Percentiles rank a stretch among this genome's conserved stretches.
These are phyloP conservation scores for Poterioochromonas sp. DNA, from an alignment of 352 stramenopile genomes.

Conservation along the genomic window DNA sequence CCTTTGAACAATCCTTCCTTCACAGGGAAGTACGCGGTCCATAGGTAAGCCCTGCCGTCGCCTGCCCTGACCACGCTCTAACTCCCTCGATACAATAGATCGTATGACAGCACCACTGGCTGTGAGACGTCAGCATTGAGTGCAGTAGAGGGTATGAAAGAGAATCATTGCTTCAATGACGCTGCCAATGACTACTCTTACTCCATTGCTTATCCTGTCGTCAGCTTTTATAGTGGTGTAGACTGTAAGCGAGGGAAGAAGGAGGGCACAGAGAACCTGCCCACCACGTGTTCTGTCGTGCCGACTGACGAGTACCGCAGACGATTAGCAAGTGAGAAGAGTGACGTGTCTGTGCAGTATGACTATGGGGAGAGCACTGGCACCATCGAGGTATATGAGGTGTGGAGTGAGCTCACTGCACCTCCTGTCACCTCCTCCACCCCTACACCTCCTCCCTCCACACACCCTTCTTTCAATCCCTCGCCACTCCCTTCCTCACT, in stretches of 20 bases:
- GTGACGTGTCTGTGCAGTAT: neutral
- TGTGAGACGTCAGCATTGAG: neutral
- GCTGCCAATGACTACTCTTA: neutral
- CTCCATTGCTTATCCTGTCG: neutral
- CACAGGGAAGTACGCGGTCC: neutral
- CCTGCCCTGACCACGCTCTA: neutral
- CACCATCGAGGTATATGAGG: neutral
- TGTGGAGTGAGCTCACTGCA: neutral
- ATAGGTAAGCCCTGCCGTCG: neutral
- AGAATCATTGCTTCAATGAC: neutral
- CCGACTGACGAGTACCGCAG: neutral
- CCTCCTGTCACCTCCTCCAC: neutral
- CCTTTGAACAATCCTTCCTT: neutral
- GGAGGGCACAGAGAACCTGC: neutral
- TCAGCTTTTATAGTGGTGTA: neutral
- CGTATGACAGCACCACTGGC: neutral
- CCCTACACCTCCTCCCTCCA: neutral
- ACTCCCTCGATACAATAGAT: neutral
- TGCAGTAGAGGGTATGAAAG: neutral
- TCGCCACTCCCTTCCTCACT: neutral
- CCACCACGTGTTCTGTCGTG: neutral
- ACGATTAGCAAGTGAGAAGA: neutral
- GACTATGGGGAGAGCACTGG: neutral
- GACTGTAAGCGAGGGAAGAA: neutral
- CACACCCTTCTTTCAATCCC: neutral